Percentiles rank a stretch among this genome's conserved stretches.
These are phyloP conservation scores for Viola pubescens DNA, from an alignment of 441 rosid genomes.

Conservation along the genomic window DNA sequence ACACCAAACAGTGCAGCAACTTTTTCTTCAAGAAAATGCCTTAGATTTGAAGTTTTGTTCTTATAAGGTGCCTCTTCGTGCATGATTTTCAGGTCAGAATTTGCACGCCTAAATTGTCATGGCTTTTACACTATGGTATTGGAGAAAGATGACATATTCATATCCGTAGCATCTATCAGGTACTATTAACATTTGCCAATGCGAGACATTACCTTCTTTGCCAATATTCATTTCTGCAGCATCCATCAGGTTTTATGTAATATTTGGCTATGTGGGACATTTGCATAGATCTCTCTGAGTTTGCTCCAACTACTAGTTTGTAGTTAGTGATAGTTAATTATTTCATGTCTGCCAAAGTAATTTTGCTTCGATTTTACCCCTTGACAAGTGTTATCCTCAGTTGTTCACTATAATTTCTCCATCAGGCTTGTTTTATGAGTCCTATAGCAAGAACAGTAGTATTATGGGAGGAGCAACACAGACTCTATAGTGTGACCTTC, in stretches of 20 bases:
- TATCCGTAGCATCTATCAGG: slow-evolving; percentile 95
- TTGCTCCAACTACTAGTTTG: no score
- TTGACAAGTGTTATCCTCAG: slow-evolving; percentile 3
- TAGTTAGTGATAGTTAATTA: not conserved
- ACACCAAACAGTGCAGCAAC: no score
- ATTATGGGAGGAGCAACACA: no score
- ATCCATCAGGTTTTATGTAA: no score
- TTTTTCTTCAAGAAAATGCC: no score
- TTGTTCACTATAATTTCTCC: not conserved
- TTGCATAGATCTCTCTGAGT: no score
- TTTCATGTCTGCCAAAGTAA: slow-evolving; percentile 3
- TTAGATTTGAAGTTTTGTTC: not conserved
- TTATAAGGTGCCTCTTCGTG: slow-evolving; percentile 9
- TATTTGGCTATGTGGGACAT: no score
- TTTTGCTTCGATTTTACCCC: not conserved
- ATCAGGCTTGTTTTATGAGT: not conserved
- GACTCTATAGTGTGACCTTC: no score
- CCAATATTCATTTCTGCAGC: no score
- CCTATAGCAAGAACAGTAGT: no score
- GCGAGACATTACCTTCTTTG: no score
- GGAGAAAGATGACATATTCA: slow-evolving; percentile 84
- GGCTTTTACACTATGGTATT: slow-evolving; percentile 78
- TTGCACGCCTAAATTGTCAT: slow-evolving; percentile 68
- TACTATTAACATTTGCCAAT: slow-evolving; percentile 14
- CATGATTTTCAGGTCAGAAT: slow-evolving; percentile 61